Base-by-base conservation (phyloP, 495 filamentous ascomycete genomes). In the Parachaetomium inaequale region DNA sequence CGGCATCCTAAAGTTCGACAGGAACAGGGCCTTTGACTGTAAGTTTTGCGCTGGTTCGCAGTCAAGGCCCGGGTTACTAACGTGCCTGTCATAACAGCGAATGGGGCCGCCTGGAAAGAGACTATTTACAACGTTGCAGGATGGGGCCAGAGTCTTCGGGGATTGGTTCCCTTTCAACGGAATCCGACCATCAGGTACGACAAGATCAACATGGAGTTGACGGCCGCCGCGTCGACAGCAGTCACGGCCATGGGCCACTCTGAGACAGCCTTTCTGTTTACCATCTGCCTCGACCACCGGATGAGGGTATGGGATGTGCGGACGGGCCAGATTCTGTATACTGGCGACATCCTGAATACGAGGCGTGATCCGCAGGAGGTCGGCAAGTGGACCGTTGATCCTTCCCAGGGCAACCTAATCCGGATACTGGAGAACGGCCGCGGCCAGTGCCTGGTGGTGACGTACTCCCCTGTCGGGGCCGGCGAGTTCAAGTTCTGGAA, bases 401-500 rank as follows among this genome's bases (percentile, higher is more conserved):
- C 94, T 10, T 65, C 84, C 66, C 70, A 90, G 81, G 74, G 80
- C 74, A 74, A 88, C 78, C 63, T 98, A 31, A 81, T 97, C 46
- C 84, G 85, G 55, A 82, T 96, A 15, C 79, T 93, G 56, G 83
- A 88, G 43, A 78, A 84, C 50, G 82, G 80, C 25, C 82, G 77
- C 29, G 86, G 90, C 59, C 77, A 81, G 46, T 91, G 91, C 65
- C 82, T 89, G 61, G 82, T 92, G 23, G 85, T 90, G 25, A 93
- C 91, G 14, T 96, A 91, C 72, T 96, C 92, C 34, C 92, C 94
- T 10, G 79, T 92, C 67, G 86, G 90, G 61, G 79, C 92, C 70
- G 90, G 91, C 26, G 86, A 92, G 65, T 97, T 99, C 83, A 98
- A 97, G 74, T 93, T 99, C 74, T 99, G 93, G 91, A 86, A 83